A percentile compares a stretch with the other conserved stretches of the same genome.
phyloP scores from a whole-genome alignment of 2,329 filamentous ascomycete genomes.

The Dactylellina drechsleri region DNA sequence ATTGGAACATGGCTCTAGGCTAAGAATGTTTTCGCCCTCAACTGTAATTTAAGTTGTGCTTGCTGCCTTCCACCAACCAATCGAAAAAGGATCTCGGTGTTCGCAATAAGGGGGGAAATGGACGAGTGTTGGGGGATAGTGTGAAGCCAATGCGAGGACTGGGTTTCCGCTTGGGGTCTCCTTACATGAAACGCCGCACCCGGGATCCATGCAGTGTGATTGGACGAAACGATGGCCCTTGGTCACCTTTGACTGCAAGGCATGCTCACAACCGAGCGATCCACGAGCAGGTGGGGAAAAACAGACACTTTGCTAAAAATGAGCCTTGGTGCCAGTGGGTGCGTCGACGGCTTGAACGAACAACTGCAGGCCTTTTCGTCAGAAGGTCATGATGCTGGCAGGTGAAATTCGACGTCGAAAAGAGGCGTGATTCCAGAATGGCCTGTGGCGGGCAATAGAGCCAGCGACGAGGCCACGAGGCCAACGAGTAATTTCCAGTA shows the following conservation, averaged over 20 bases:
- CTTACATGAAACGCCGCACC: conserved; percentile 51
- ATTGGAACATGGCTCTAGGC: conserved; percentile 8
- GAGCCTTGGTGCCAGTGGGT: too few relatives aligned
- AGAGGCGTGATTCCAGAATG: conserved; percentile 21
- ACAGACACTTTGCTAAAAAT: conserved; percentile 30
- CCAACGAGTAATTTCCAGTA: conserved; percentile 30
- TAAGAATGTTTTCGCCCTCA: conserved; percentile 23
- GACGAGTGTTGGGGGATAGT: conserved; percentile 25
- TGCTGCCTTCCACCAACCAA: conserved; percentile 30
- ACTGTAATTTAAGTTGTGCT: conserved; percentile 31
- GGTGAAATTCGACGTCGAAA: conserved; percentile 13
- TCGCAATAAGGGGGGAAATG: conserved; percentile 20
- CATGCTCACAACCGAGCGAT: conserved; percentile 29
- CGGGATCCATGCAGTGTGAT: conserved; percentile 31
- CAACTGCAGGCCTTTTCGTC: not conserved
- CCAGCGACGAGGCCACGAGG: conserved; percentile 18
- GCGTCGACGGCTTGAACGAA: not conserved
- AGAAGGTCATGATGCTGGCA: not conserved
- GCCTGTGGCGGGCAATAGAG: conserved; percentile 17
- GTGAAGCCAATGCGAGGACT: conserved; percentile 32
- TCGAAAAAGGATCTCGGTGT: conserved; percentile 7
- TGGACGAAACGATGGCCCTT: conserved; percentile 28
- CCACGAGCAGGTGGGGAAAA: conserved; percentile 8
- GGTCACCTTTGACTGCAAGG: conserved; percentile 19
- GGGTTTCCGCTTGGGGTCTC: conserved; percentile 17